Base-by-base conservation (phyloP, 2,329 filamentous ascomycete genomes). In the Aspergillus novofumigatus region DNA sequence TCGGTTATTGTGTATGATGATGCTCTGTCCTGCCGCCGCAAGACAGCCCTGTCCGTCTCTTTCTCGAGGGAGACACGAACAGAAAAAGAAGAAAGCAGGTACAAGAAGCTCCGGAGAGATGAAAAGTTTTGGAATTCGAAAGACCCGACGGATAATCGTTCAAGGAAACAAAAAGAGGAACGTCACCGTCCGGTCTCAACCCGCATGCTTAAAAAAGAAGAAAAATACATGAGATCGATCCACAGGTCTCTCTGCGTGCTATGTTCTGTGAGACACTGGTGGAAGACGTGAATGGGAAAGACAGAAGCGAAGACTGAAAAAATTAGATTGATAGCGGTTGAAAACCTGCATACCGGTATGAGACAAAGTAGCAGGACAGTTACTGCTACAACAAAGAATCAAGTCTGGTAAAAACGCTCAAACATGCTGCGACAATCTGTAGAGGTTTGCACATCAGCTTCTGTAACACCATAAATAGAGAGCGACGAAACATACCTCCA, bases 361-460 rank as follows among this genome's bases (percentile, higher is more conserved):
- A 21, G 14, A 50, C 32, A 32, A 32, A 54, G 23, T 44, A 56
- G 52, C 41, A 55, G 51, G 48, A 35, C 41, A 29, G 42, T 53
- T 26, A 45, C 52, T 56, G 56, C 68, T 77, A 99, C 74, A 99
- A 87, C 60, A 99, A 82, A 52, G 94, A 97, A 79, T 99, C 94
- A 69, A 99, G 89, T 72, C 93, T 86, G 63, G 94, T 99, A 76
- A 99, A 99, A 69, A 99, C 94, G 78, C 90, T 96, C 75, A 99
- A 79, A 76, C 94, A 97, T 65, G 94, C 94, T 53, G 94, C 92
- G 54, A 99, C 91, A 69, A 90, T 86, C 84, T 87, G 58, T 57
- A 48, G 21, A 58, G 38, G 21, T 41, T 21, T 62, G 17, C 55
- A 53, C 26, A 51, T 68, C 53, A 69, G 62, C 54, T 54, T 55